Base-by-base conservation (phyloP, 768 basidiomycete species). In the Pulveroboletus frians region DNA sequence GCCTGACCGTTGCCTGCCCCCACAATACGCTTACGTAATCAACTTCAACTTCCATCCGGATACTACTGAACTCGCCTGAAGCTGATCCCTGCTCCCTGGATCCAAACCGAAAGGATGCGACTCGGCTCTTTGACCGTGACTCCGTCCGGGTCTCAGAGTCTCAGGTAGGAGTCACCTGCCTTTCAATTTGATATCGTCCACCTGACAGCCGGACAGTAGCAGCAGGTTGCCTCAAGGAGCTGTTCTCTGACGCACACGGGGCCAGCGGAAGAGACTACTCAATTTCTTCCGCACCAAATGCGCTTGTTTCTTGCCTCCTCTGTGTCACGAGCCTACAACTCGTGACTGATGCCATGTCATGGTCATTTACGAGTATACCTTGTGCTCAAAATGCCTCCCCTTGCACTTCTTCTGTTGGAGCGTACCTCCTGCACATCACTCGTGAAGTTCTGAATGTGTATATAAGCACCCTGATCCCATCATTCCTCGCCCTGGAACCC, bases 381-480 rank as follows among this genome's bases (percentile, higher is more conserved):
- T 15, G 21, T 49, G 39, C 45, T 42, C 36, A 14, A 29, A 43
- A 32, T 8, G 32, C 35, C 18, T 45, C 10, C 46, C 51, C 38
- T 29, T 47, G 38, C 45, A 43, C 31, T 39, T 29, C 40, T 43
- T 41, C 21, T 15, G 47, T 46, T 34, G 9, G 29, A 23, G 23
- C 5, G 5, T 43, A 32, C 29, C 11, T 34, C 42, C 29, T 27
- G 20, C 23, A 27, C 20, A 7, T 4, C 18, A 21, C 43, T 44
- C 17, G 7, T 13, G 9, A 31, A 43, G 7, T 39, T 18, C 21
- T 17, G 31, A 11, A 21, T 31, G 34, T 30, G 41, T 44, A 60
- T 60, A 61, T 61, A 61, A 60, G 27, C 45, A 5, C 21, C 14
- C 9, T 4, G 31, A 9, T 38, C 17, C 9, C 20, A 7, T 17